These are phyloP conservation scores for Aspergillus fumigatiaffinis DNA, from an alignment of 2,329 filamentous ascomycete species.

Conservation along the genomic window DNA sequence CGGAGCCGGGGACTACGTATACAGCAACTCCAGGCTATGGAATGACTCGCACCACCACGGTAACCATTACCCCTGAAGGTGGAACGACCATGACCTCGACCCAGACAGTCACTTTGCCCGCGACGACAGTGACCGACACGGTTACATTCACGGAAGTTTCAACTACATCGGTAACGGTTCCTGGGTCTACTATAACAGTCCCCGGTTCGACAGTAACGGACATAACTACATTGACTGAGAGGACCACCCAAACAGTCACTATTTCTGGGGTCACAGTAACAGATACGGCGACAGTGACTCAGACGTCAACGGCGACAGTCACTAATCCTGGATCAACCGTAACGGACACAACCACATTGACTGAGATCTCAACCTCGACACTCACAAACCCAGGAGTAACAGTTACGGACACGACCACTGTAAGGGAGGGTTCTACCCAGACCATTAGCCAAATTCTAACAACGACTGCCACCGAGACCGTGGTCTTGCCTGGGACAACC, in stretches of 20 bases:
- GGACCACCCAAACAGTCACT: neutral
- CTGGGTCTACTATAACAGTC: neutral
- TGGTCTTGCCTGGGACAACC: neutral
- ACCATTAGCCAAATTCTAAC: neutral
- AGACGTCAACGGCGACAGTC: neutral
- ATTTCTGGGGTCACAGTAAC: neutral
- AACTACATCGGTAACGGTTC: neutral
- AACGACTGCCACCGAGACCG: neutral
- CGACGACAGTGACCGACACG: neutral
- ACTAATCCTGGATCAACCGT: neutral
- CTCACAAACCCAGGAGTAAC: neutral
- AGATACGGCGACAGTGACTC: neutral
- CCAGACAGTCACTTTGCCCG: conserved; percentile 21
- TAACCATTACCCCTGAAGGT: neutral
- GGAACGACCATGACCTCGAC: conserved; percentile 17
- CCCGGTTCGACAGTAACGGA: conserved; percentile 6
- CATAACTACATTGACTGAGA: neutral
- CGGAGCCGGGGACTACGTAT: neutral
- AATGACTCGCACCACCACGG: neutral
- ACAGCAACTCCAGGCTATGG: neutral
- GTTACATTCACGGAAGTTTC: conserved; percentile 3
- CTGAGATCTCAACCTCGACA: neutral
- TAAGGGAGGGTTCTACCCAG: neutral
- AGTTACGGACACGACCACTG: neutral
- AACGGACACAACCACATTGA: neutral